Conservation (phyloP, 805 yeast species). For the Lachancea nothofagi region DNA sequence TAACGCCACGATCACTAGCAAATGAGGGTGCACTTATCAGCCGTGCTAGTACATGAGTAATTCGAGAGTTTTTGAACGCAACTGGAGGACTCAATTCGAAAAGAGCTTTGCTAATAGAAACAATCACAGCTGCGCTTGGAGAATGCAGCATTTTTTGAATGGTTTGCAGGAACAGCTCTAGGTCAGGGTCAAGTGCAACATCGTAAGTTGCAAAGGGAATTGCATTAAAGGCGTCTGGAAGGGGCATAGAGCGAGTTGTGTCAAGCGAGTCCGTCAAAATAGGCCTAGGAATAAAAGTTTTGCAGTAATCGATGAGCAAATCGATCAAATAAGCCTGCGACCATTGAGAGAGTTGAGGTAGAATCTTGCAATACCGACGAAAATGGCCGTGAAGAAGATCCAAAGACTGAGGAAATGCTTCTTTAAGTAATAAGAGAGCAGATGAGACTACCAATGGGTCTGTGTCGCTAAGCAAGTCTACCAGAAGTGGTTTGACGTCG, state of each 20-base stretch:
- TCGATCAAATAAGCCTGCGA: conserved; percentile 56
- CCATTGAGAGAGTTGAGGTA: conserved; percentile 64
- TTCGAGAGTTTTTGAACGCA: conserved; percentile 41
- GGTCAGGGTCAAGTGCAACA: conserved; percentile 48
- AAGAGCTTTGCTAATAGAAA: conserved; percentile 55
- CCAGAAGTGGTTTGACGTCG: conserved; percentile 43
- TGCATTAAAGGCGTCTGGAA: conserved; percentile 42
- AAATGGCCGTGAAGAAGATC: conserved; percentile 68
- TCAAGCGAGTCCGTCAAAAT: conserved; percentile 34
- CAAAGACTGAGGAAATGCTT: conserved; percentile 51
- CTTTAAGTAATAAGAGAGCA: conserved; percentile 53
- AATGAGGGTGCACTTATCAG: conserved; percentile 33
- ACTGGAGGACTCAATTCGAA: conserved; percentile 54
- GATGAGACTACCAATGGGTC: conserved; percentile 64
- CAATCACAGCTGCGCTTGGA: conserved; percentile 52
- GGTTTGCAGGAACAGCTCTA: conserved; percentile 47
- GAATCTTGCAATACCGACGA: conserved; percentile 47
- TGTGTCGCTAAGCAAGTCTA: conserved; percentile 55
- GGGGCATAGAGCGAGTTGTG: conserved; percentile 26
- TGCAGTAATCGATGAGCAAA: conserved; percentile 59
- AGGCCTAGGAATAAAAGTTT: conserved; percentile 56
- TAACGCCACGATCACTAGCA: conserved; percentile 32
- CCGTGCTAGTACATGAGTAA: conserved; percentile 48
- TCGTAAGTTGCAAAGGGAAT: conserved; percentile 38
- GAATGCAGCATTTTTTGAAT: conserved; percentile 44